phyloP scores from a whole-genome alignment of 1,139 yeast genomes.

The Lodderomyces oxycetoniae region DNA sequence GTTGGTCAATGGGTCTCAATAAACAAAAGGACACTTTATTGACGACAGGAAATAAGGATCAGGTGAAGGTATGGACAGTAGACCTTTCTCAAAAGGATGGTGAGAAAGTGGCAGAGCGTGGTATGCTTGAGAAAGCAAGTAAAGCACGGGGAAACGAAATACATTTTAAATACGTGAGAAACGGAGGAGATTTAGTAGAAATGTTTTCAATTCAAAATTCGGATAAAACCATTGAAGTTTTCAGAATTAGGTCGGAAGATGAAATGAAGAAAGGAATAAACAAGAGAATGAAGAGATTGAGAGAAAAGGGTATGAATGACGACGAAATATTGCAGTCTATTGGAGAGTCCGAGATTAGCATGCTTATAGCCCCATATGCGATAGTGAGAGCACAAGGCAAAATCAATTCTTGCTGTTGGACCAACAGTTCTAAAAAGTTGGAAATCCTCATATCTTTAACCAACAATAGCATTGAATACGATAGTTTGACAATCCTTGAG shows the following conservation, averaged over 20 bases:
- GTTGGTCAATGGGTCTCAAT: constrained; percentile 73
- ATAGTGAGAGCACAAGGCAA: constrained; percentile 54
- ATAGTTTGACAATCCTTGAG: constrained; percentile 49
- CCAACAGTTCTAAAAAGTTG: constrained; percentile 32
- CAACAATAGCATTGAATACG: constrained; percentile 72
- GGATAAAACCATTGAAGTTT: constrained; percentile 78
- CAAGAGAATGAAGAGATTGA: constrained; percentile 74
- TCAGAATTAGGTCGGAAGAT: constrained; percentile 69
- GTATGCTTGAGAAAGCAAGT: constrained; percentile 72
- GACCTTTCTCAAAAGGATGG: constrained; percentile 51
- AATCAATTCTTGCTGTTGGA: constrained; percentile 56
- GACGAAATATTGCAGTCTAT: constrained; percentile 57
- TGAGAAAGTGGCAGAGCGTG: constrained; percentile 54
- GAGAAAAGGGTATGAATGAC: constrained; percentile 59
- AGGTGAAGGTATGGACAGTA: constrained; percentile 76
- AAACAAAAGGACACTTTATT: constrained; percentile 40
- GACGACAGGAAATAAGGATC: constrained; percentile 78
- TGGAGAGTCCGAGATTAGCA: constrained; percentile 50
- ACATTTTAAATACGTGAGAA: constrained; percentile 39
- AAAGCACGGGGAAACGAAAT: constrained; percentile 68
- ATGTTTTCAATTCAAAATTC: constrained; percentile 70
- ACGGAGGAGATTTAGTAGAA: constrained; percentile 22
- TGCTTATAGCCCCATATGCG: constrained; percentile 63
- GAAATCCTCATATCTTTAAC: constrained; percentile 62
- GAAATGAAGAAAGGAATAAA: constrained; percentile 77